phyloP scores from a whole-genome alignment of 768 basidiomycete genomes.

The Megacollybia marginata region DNA sequence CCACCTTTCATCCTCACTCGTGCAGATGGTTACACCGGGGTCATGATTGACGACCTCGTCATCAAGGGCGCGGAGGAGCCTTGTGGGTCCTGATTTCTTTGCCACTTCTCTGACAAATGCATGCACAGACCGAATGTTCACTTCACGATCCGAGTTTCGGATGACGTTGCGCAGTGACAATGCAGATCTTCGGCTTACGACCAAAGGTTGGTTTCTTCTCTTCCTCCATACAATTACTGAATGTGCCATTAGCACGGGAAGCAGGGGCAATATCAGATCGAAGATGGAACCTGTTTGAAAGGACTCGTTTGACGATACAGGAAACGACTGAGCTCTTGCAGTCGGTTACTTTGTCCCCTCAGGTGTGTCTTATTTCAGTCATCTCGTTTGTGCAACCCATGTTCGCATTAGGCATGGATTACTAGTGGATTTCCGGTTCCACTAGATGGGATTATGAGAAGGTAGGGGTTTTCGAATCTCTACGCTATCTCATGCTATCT shows the following conservation, averaged over 20 bases:
- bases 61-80: conserved; percentile 88
- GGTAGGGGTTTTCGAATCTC: conserved; percentile 18
- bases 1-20: conserved; percentile 62
- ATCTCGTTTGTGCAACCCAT: background rate
- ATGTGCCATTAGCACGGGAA: conserved; percentile 25
- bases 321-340: conserved; percentile 30
- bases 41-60: conserved; percentile 89
- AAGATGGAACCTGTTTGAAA: conserved; percentile 33
- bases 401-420: conserved; percentile 25
- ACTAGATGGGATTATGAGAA: conserved; percentile 35
- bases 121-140: conserved; percentile 82
- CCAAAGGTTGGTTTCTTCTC: conserved; percentile 42
- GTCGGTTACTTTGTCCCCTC: conserved; percentile 31
- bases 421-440: conserved; percentile 36
- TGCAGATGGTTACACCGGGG: conserved; percentile 84
- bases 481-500: background rate
- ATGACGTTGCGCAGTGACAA: conserved; percentile 87
- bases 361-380: conserved; percentile 16
- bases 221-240: background rate
- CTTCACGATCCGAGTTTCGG: conserved; percentile 83
- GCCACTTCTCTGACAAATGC: conserved; percentile 1
- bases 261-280: conserved; percentile 39
- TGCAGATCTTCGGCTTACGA: conserved; percentile 77
- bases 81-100: conserved; percentile 40
- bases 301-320: conserved; percentile 23